Evolutionary conservation across 208 protist genomes (phyloP), one percentile per base, ranked within the genome.

Genomic region (Acanthamoeba triangularis): DNA sequence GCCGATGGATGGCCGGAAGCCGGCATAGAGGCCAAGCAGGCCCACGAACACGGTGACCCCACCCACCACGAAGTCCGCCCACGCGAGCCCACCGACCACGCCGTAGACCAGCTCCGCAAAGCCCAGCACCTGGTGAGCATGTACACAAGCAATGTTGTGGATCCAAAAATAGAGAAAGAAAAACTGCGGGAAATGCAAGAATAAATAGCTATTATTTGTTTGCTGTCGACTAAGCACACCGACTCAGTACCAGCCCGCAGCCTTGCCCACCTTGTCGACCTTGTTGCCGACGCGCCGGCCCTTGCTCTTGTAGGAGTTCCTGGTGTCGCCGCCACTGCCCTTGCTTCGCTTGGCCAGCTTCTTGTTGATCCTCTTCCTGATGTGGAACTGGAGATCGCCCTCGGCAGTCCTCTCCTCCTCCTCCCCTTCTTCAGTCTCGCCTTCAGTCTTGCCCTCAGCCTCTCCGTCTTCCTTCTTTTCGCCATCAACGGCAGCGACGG

Each of bases 221-320:
- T 76, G 56, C 0, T 18, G 11, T 76, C 16, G 33, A 44, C 16
- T 33, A 41, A 16, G 41, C 14, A 41, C 37, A 41, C 37, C 1
- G 37, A 41, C 20, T 52, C n/a, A 82, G 35, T 28, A 82, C 74
- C 74, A 82, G 41, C 74, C 74, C 5, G 33, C 0, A 13, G 18
- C 10, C 74, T 82, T 82, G 74, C 74, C 41, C 37, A 82, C 74
- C 74, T 82, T 82, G 74, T 82, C 41, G 14, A 65, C 82, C 54
- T 90, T 90, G 52, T 90, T 90, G 82, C 82, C 82, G 8, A 49
- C 33, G 3, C 82, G 47, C 0, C 82, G 28, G n/a, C 82, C 82
- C 37, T 65, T 56, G 52, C 54, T 90, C 82, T 90, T 90, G 82
- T 65, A 90, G 11, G 82, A 90, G 82, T 90, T 90, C 63, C 63